Evolutionary conservation across 139 green algal genomes (phyloP).

Genomic region (Protoeuglena noctilucae): DNA sequence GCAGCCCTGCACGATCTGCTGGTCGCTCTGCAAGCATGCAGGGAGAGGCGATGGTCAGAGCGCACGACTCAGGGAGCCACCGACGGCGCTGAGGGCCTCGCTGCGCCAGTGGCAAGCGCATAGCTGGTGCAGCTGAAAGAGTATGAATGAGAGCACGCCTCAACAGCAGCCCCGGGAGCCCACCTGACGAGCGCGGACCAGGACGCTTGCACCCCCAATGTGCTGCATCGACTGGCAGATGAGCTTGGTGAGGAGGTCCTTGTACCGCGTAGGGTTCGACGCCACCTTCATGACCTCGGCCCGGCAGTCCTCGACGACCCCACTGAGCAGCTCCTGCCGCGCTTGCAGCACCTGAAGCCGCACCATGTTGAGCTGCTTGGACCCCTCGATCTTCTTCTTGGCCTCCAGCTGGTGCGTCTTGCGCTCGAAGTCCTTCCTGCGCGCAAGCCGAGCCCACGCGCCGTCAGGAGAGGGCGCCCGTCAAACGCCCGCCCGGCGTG

Average conservation of each 20-base stretch:
- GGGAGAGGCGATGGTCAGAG: no score
- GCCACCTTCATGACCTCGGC: conserved; percentile 34
- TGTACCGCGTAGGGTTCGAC: conserved; percentile 53
- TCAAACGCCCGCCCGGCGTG: no score
- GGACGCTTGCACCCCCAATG: conserved; percentile 32
- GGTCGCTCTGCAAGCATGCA: conserved; percentile 20
- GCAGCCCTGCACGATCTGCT: conserved; percentile 35
- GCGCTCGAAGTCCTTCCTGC: conserved; percentile 89
- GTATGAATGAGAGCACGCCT: no score
- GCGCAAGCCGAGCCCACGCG: no score
- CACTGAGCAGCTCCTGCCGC: conserved; percentile 43
- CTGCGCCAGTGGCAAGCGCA: no score
- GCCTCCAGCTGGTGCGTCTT: conserved; percentile 79
- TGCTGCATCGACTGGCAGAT: conserved; percentile 65
- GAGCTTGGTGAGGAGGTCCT: conserved; percentile 63
- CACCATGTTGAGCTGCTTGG: conserved; percentile 87
- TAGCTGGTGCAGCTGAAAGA: conserved; percentile 2
- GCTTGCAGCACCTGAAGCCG: conserved; percentile 83
- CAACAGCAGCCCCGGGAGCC: no score
- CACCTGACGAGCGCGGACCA: conserved; percentile 51
- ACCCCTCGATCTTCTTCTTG: conserved; percentile 98
- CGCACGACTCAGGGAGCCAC: no score
- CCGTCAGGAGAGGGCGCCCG: no score
- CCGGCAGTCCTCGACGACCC: conserved; percentile 38
- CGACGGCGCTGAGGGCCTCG: no score